Conservation (phyloP, 768 basidiomycete genomes). For the Lentinula detonsa region DNA sequence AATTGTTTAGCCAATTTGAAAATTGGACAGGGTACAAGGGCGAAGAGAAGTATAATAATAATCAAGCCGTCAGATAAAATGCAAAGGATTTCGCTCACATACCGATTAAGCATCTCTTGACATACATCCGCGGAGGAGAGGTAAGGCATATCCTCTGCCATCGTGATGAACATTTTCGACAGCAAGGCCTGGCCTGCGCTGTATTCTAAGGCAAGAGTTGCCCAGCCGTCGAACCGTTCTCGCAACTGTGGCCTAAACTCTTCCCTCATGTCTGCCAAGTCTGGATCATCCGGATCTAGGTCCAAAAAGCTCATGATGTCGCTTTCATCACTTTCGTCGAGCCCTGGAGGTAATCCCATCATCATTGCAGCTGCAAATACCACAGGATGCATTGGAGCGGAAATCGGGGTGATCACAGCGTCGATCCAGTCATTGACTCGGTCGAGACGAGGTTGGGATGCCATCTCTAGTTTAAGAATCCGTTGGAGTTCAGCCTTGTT, state of each 20-base stretch:
- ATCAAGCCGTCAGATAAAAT: not conserved
- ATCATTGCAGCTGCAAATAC: conserved; percentile 38
- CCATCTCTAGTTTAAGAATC: conserved; percentile 23
- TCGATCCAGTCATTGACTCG: conserved; percentile 41
- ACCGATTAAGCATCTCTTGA: not conserved
- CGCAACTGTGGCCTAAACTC: conserved; percentile 56
- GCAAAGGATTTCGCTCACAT: conserved; percentile 22
- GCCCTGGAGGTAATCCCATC: conserved; percentile 36
- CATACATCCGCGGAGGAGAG: not conserved
- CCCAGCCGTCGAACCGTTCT: conserved; percentile 55
- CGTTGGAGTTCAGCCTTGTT: conserved; percentile 24
- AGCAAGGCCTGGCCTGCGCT: conserved; percentile 33
- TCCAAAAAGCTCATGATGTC: conserved; percentile 29
- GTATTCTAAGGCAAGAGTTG: conserved; percentile 27
- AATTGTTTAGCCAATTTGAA: not conserved
- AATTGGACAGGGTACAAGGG: not conserved
- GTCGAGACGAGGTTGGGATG: conserved; percentile 22
- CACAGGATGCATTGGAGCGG: conserved; percentile 27
- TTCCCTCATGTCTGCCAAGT: conserved; percentile 54
- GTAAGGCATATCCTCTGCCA: conserved; percentile 23
- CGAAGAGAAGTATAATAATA: not conserved
- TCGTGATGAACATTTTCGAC: conserved; percentile 34
- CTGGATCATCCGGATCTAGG: conserved; percentile 44
- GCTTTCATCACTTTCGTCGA: conserved; percentile 24
- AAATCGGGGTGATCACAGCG: conserved; percentile 28